Evolutionary conservation across 306 rosid genomes (phyloP), one percentile per base, ranked within the genome.

Genomic region (Rubus idaeus): DNA sequence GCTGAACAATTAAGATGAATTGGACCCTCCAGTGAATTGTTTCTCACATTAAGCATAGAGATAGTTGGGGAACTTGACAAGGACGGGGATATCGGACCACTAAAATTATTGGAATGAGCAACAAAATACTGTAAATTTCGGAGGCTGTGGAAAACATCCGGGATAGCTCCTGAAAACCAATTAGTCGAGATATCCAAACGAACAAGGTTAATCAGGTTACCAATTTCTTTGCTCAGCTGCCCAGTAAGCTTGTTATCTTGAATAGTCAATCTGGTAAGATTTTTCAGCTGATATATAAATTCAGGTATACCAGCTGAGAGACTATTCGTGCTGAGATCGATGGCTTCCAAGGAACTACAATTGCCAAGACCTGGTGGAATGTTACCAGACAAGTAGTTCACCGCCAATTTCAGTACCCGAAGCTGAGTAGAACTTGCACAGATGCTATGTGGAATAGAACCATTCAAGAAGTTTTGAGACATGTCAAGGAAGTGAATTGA

Each of bases 1-100:
- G 81, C 79, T 14, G 75, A 63, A 73, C 80, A 83, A 4, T 79
- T 75, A 40, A 83, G 72, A 65, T 71, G 18, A 11, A 83, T 76
- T 5, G 39, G 52, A 53, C 83, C 83, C 2, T 46, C 64, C 4
- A 75, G 44, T 2, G 81, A 79, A 60, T 83, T 75, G 61, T 79
- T 79, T 12, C 72, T 65, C 58, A 79, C 10, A 40, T 63, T 10
- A 0, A 83, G 77, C 45, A 21, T 16, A 6, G 21, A 26, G 5
- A 79, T 75, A 53, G 80, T 61, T n/a, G 61, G 58, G 6, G 83
- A 75, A 20, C 10, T 57, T 35, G 76, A 67, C 71, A 79, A 49
- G 2, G 86, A 63, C 4, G 55, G 4, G 46, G 86, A 81, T 55
- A 83, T 30, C 12, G 5, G 37, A 42, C 81, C 86, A 0, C 47